These are phyloP conservation scores for Kodamaea restingae DNA, from an alignment of 805 yeast species.

Conservation along the genomic window DNA sequence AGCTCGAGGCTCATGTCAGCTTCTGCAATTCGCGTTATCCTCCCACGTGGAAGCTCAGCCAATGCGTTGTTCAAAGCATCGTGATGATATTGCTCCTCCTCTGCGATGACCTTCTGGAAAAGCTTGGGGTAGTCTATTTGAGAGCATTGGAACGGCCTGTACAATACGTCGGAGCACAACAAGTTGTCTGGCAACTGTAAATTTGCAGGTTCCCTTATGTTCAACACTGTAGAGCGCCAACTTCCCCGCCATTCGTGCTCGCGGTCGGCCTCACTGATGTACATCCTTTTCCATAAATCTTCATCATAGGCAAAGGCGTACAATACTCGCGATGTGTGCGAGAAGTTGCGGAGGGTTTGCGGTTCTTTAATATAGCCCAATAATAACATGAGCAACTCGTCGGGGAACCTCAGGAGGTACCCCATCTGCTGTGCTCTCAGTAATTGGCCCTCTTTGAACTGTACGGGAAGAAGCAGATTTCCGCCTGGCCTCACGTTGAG, in stretches of 20 bases:
- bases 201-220: constrained; percentile 36
- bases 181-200: constrained; percentile 46
- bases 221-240: constrained; percentile 66
- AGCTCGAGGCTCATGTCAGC: constrained; percentile 34
- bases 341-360: constrained; percentile 46
- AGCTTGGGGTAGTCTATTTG: constrained; percentile 55
- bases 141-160: constrained; percentile 79
- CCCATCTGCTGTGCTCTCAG: constrained; percentile 47
- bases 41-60: constrained; percentile 28
- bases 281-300: constrained; percentile 72
- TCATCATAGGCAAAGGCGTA: constrained; percentile 75
- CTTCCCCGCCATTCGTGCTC: constrained; percentile 64
- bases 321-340: constrained; percentile 59
- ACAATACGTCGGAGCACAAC: constrained; percentile 72
- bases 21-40: constrained; percentile 54
- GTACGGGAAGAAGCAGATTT: constrained; percentile 45
- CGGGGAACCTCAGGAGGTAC: constrained; percentile 47
- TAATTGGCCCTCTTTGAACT: constrained; percentile 12
- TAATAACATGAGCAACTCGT: constrained; percentile 58
- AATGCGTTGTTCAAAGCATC: constrained; percentile 15
- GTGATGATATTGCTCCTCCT: constrained; percentile 36
- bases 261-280: constrained; percentile 21
- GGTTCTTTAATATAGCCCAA: constrained; percentile 47
- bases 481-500: constrained; percentile 75
- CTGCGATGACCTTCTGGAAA: constrained; percentile 46